Evolutionary conservation across 2,329 filamentous ascomycete species (phyloP).

Genomic region (Emergomyces pasteurianus): DNA sequence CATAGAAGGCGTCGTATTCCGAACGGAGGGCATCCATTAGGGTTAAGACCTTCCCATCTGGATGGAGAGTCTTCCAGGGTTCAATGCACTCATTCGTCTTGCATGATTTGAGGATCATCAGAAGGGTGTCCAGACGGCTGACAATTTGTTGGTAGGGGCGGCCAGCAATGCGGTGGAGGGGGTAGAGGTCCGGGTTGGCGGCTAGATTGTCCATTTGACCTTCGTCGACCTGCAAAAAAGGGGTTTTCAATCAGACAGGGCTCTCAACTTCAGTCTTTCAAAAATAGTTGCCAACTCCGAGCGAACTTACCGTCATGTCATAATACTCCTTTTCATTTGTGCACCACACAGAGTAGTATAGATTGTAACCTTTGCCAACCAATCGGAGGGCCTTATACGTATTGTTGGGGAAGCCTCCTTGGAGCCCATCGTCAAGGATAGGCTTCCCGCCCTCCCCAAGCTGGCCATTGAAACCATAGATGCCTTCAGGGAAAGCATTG

Average conservation of each 20-base stretch:
- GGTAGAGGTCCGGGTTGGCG: too few species aligned
- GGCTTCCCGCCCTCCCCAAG: conserved; percentile 29
- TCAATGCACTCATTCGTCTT: conserved; percentile 41
- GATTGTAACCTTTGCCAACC: conserved; percentile 42
- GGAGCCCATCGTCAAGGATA: conserved; percentile 16
- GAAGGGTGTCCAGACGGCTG: conserved; percentile 44
- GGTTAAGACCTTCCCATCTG: conserved; percentile 39
- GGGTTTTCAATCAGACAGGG: too few species aligned
- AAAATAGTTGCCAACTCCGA: conserved; percentile 3
- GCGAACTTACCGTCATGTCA: conserved; percentile 40
- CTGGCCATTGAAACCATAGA: conserved; percentile 6
- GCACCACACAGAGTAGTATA: conserved; percentile 60
- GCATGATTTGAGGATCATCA: conserved; percentile 51
- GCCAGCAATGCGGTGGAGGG: conserved; percentile 14
- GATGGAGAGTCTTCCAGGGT: conserved; percentile 48
- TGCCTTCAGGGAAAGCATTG: conserved; percentile 12
- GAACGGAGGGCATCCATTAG: conserved; percentile 40
- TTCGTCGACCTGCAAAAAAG: conserved; percentile 1
- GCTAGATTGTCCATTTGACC: conserved; percentile 14
- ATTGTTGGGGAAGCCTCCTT: too few species aligned
- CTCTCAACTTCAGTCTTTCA: too few species aligned
- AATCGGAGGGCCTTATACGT: conserved; percentile 50
- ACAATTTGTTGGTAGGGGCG: conserved; percentile 26
- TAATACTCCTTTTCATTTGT: conserved; percentile 56
- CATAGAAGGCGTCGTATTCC: conserved; percentile 44